Percentiles rank a stretch among this genome's conserved stretches.
Conservation (phyloP, 768 basidiomycete genomes). For the Boletus rubescentipes region DNA sequence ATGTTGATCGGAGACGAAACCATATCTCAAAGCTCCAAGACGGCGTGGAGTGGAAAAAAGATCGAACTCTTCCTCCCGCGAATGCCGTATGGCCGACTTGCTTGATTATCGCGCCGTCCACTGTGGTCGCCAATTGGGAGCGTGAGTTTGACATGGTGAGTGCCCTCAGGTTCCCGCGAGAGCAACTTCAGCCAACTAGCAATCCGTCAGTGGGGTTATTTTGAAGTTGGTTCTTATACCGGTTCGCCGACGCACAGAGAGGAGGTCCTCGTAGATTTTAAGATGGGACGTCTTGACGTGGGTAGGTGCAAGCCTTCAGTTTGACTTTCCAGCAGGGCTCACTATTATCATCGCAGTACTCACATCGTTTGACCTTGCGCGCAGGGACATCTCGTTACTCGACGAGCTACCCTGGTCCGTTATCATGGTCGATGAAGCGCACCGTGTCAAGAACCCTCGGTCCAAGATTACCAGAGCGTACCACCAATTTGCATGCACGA, state of each 20-base stretch:
- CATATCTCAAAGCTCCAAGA: conserved; percentile 71
- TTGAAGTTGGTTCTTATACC: conserved; percentile 77
- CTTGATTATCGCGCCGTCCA: conserved; percentile 83
- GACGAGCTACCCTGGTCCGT: conserved; percentile 70
- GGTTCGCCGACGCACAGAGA: conserved; percentile 52
- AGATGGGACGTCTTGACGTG: conserved; percentile 80
- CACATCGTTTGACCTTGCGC: conserved; percentile 76
- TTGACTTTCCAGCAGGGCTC: neutral
- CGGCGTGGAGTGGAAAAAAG: conserved; percentile 48
- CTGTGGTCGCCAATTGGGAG: conserved; percentile 86
- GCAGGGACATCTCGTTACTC: conserved; percentile 66
- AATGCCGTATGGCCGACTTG: conserved; percentile 82
- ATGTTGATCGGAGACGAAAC: conserved; percentile 63
- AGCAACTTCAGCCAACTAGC: neutral
- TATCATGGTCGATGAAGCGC: conserved; percentile 86
- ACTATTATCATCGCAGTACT: conserved; percentile 51
- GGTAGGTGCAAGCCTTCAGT: conserved; percentile 44
- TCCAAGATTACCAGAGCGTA: conserved; percentile 68
- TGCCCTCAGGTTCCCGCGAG: neutral
- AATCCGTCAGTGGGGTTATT: conserved; percentile 81
- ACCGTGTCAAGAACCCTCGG: conserved; percentile 79
- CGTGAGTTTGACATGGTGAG: conserved; percentile 81
- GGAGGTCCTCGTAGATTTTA: conserved; percentile 66
- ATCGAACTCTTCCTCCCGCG: conserved; percentile 58
- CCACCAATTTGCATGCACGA: conserved; percentile 61